Conservation (phyloP, 2,329 filamentous ascomycete genomes). For the Pseudopithomyces maydicus region DNA sequence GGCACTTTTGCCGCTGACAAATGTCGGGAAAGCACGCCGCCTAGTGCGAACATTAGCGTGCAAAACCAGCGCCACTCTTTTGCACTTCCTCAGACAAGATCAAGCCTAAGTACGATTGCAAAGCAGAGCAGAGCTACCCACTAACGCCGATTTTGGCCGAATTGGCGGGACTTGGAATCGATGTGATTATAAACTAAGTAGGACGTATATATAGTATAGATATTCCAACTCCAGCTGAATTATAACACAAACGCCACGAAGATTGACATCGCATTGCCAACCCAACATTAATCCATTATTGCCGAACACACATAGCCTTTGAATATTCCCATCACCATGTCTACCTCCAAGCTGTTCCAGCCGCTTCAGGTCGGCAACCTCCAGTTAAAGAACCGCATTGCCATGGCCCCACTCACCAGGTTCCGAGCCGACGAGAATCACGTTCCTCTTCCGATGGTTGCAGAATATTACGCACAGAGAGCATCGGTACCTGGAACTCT, state of each 20-base stretch:
- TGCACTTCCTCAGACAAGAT: background rate
- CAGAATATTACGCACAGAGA: slow-evolving; percentile 62
- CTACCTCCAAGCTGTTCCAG: slow-evolving; percentile 38
- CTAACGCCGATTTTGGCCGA: background rate
- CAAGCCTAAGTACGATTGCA: background rate
- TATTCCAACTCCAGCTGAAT: background rate
- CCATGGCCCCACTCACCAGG: slow-evolving; percentile 45
- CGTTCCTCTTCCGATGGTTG: slow-evolving; percentile 49
- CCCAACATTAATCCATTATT: too few relatives aligned
- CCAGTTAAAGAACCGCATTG: slow-evolving; percentile 40
- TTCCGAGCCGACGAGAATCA: slow-evolving; percentile 55
- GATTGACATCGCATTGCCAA: background rate
- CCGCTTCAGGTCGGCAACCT: slow-evolving; percentile 42
- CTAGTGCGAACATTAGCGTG: background rate
- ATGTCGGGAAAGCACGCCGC: background rate
- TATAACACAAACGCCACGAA: background rate
- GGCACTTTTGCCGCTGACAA: background rate
- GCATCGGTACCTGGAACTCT: slow-evolving; percentile 60
- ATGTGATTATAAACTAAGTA: background rate
- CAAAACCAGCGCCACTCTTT: background rate
- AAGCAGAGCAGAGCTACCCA: background rate
- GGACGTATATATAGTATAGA: background rate
- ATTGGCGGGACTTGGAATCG: background rate
- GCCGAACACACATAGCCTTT: background rate
- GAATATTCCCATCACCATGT: slow-evolving; percentile 20